These are phyloP conservation scores for Camelina laxa DNA, from an alignment of 345 rosid species.

Conservation along the genomic window DNA sequence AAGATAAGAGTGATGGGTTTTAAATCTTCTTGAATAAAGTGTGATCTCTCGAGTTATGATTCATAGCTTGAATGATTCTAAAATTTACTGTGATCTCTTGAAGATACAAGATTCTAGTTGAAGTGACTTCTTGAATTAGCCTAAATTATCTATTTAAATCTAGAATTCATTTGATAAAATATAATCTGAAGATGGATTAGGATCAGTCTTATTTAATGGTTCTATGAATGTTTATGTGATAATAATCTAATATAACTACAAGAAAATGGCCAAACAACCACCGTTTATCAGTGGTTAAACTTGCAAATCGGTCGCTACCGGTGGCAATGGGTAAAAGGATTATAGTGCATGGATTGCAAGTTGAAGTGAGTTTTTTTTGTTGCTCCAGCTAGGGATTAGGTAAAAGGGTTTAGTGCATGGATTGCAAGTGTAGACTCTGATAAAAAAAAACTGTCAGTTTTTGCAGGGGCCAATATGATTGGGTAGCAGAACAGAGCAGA, in stretches of 20 bases:
- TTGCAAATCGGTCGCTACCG: no score
- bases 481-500: conserved; percentile 41
- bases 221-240: not conserved
- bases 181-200: conserved; percentile 7
- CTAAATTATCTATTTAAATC: not conserved
- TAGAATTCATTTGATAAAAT: not conserved
- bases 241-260: no score
- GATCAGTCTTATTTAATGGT: conserved; percentile 4
- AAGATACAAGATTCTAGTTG: conserved; percentile 20
- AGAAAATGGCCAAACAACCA: no score
- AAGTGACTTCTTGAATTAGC: conserved; percentile 7
- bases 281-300: no score
- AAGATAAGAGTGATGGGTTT: conserved; percentile 67
- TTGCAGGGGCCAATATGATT: conserved; percentile 43
- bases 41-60: conserved; percentile 56
- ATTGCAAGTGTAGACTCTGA: conserved; percentile 33
- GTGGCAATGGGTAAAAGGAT: no score
- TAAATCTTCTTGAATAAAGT: conserved; percentile 61
- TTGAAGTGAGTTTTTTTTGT: no score
- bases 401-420: conserved; percentile 26
- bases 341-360: no score
- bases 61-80: conserved; percentile 12
- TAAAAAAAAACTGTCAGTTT: conserved; percentile 28
- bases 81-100: not conserved
- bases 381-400: not conserved